Percentiles rank a stretch among this genome's conserved stretches.
Conservation (phyloP, 2,329 filamentous ascomycete species). For the Bimuria novae-zelandiae region DNA sequence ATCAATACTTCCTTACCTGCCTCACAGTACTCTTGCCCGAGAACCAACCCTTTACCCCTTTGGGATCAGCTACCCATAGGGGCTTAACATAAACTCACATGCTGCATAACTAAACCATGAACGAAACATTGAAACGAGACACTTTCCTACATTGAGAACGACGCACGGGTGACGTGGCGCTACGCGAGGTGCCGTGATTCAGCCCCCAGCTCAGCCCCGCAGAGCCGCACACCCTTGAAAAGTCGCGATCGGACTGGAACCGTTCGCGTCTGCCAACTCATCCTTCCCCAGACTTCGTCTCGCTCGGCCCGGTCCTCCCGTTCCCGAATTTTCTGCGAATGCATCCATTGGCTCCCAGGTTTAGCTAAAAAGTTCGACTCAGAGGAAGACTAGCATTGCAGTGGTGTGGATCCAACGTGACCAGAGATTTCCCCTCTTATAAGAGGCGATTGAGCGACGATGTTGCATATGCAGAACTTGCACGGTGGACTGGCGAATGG, state of each 20-base stretch:
- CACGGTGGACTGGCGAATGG: background rate
- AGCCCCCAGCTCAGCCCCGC: constrained; percentile 16
- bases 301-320: background rate
- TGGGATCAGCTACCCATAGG: too few species aligned
- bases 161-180: constrained; percentile 25
- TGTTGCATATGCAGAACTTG: background rate
- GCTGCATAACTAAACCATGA: background rate
- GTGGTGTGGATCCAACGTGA: background rate
- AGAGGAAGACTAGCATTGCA: background rate
- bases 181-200: background rate
- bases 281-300: background rate
- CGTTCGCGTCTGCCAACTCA: constrained; percentile 7
- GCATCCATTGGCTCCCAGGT: background rate
- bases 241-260: constrained; percentile 3
- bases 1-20: too few species aligned
- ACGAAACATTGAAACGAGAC: background rate
- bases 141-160: constrained; percentile 8
- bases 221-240: constrained; percentile 24
- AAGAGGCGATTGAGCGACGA: background rate
- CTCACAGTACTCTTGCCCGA: too few species aligned
- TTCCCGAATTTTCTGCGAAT: background rate
- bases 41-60: too few species aligned
- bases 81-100: background rate
- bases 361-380: background rate
- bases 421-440: background rate